Evolutionary conservation across 257 asterid species (phyloP).

Genomic region (Verbena officinalis): DNA sequence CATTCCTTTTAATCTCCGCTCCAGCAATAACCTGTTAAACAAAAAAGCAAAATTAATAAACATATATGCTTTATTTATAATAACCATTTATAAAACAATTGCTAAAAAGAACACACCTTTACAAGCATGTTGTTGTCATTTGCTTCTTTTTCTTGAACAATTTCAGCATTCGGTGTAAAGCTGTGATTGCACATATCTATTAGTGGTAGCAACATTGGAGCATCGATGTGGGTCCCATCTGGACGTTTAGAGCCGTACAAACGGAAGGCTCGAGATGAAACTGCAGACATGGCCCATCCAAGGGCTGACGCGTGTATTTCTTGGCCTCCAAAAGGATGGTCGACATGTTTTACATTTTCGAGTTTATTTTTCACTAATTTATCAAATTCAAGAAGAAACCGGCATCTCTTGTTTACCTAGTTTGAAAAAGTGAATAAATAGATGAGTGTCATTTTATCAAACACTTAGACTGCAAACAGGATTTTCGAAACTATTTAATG

Average conservation of each 20-base stretch:
- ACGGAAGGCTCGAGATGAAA: constrained; percentile 96
- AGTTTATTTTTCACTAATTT: constrained; percentile 53
- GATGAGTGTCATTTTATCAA: not conserved
- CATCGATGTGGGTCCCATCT: constrained; percentile 60
- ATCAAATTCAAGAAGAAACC: constrained; percentile 88
- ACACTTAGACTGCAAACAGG: too few relatives aligned
- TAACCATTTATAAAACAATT: not conserved
- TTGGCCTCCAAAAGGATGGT: constrained; percentile 88
- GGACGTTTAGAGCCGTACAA: constrained; percentile 59
- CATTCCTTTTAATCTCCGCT: constrained; percentile 54
- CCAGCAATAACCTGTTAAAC: constrained; percentile 74
- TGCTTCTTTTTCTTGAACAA: constrained; percentile 74
- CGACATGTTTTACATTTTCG: constrained; percentile 46
- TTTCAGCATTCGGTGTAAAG: constrained; percentile 88
- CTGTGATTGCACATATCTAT: constrained; percentile 99
- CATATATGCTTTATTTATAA: not conserved
- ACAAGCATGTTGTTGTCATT: constrained; percentile 59
- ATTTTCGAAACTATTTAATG: not conserved
- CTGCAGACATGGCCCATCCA: constrained; percentile 99
- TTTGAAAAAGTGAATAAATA: constrained; percentile 1
- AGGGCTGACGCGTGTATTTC: constrained; percentile 83
- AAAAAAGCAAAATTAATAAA: constrained; percentile 4
- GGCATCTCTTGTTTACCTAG: constrained; percentile 95
- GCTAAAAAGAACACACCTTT: constrained; percentile 53
- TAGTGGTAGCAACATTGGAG: constrained; percentile 92